Evolutionary conservation across 164 flowering plant species (phyloP).

Genomic region (Umbilicus rupestris): DNA sequence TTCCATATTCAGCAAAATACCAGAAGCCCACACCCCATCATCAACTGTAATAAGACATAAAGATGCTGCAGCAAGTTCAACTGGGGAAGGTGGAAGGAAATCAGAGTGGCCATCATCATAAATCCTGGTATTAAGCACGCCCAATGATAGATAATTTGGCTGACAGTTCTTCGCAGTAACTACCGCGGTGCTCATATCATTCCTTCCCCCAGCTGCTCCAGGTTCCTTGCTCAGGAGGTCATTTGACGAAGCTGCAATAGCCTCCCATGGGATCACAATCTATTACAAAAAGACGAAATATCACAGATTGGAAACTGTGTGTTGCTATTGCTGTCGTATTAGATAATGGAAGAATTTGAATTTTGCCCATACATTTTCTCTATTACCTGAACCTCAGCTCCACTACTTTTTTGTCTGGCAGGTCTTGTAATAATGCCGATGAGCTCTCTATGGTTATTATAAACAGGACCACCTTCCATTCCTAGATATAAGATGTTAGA

Average conservation of each 20-base stretch:
- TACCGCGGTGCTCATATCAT: slow-evolving; percentile 16
- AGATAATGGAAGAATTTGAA: neutral
- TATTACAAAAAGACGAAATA: slow-evolving; percentile 27
- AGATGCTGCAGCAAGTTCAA: slow-evolving; percentile 64
- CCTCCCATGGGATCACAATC: slow-evolving; percentile 95
- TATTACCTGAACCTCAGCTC: slow-evolving; percentile 88
- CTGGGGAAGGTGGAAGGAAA: slow-evolving; percentile 18
- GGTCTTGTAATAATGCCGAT: slow-evolving; percentile 77
- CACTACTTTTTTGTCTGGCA: slow-evolving; percentile 54
- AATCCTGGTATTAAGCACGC: slow-evolving; percentile 8
- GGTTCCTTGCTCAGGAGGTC: slow-evolving; percentile 34
- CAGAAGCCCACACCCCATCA: slow-evolving; percentile 94
- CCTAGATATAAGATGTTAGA: slow-evolving; percentile 33
- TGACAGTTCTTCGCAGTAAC: slow-evolving; percentile 15
- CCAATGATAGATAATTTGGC: slow-evolving; percentile 7
- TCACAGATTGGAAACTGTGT: neutral
- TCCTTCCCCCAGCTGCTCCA: slow-evolving; percentile 14
- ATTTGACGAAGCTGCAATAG: slow-evolving; percentile 56
- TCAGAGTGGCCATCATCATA: slow-evolving; percentile 10
- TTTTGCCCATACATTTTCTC: neutral
- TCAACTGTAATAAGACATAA: slow-evolving; percentile 65
- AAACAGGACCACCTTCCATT: slow-evolving; percentile 95
- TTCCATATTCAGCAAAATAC: slow-evolving; percentile 63
- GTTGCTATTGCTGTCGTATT: neutral
- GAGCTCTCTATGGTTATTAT: slow-evolving; percentile 39